phyloP scores from a whole-genome alignment of 371 early-diverging fungal genomes.

The Nematocida sp. region DNA sequence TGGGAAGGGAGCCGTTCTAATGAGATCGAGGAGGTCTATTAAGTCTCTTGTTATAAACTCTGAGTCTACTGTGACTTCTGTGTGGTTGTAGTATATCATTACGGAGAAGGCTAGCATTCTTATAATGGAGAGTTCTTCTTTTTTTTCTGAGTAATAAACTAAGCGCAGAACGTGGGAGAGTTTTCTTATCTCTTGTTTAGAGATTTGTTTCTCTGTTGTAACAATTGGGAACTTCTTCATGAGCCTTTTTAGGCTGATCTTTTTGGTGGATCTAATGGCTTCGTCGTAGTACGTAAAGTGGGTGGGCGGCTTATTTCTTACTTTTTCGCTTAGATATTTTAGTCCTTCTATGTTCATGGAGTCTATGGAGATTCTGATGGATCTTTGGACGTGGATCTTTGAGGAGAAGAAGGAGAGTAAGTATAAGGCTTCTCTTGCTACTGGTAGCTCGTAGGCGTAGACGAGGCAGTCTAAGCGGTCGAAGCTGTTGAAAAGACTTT shows the following conservation, averaged over 20 bases:
- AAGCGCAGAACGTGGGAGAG: slow-evolving; percentile 11
- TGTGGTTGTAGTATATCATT: slow-evolving; percentile 42
- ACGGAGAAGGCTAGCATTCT: slow-evolving; percentile 29
- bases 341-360: slow-evolving; percentile 31
- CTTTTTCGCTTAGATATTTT: slow-evolving; percentile 4
- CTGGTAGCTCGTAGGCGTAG: slow-evolving; percentile 34
- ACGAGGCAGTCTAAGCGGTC: slow-evolving; percentile 25
- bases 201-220: slow-evolving; percentile 5
- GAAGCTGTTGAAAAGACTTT: slow-evolving; percentile 43
- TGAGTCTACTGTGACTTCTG: slow-evolving; percentile 39
- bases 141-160: background rate
- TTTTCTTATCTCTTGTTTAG: slow-evolving; percentile 10
- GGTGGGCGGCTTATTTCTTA: slow-evolving; percentile 2
- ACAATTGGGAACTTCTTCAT: slow-evolving; percentile 22
- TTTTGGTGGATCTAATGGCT: background rate
- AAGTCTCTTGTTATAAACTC: slow-evolving; percentile 45
- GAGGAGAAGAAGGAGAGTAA: slow-evolving; percentile 39
- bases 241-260: slow-evolving; percentile 10
- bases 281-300: slow-evolving; percentile 46
- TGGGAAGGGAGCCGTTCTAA: slow-evolving; percentile 5
- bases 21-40: slow-evolving; percentile 13
- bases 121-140: slow-evolving; percentile 8
- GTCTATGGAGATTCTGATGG: slow-evolving; percentile 27
- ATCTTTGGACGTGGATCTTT: slow-evolving; percentile 41
- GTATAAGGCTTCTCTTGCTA: slow-evolving; percentile 36